These are phyloP conservation scores for Phaeomoniella chlamydospora DNA, from an alignment of 2,329 filamentous ascomycete species.

Conservation along the genomic window DNA sequence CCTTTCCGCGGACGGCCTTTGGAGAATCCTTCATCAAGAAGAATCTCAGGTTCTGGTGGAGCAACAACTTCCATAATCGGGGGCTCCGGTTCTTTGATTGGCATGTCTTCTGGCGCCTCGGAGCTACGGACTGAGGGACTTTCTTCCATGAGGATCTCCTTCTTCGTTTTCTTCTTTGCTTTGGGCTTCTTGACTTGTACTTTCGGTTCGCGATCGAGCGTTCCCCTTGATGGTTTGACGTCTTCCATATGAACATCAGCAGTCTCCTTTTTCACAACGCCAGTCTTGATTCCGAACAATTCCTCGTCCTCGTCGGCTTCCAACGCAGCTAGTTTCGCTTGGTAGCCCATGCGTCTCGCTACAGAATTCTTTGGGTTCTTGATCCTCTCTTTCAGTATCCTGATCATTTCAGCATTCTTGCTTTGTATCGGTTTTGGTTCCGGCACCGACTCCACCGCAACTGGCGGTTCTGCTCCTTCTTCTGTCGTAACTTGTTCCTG, in stretches of 20 bases:
- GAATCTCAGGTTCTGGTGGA: conserved; percentile 6
- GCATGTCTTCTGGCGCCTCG: conserved; percentile 1
- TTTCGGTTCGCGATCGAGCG: conserved; percentile 12
- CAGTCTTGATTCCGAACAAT: conserved; percentile 49
- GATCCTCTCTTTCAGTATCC: not conserved
- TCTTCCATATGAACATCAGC: conserved; percentile 24
- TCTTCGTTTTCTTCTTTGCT: conserved; percentile 64
- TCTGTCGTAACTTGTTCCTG: not conserved
- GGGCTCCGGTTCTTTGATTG: conserved; percentile 3
- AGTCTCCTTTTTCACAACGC: conserved; percentile 37
- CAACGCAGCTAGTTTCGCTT: not conserved
- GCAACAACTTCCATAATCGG: conserved; percentile 8
- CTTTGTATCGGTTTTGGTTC: not conserved
- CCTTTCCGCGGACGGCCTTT: conserved; percentile 2
- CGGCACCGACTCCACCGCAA: not conserved
- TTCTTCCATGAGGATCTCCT: conserved; percentile 56
- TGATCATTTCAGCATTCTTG: not conserved
- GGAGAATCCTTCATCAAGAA: conserved; percentile 2
- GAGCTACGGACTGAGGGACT: conserved; percentile 25
- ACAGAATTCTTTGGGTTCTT: not conserved
- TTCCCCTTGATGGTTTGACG: conserved; percentile 20
- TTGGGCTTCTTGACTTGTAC: conserved; percentile 37
- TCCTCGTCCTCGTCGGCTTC: conserved; percentile 57
- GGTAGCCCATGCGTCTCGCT: not conserved
- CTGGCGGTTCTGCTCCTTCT: not conserved